Evolutionary conservation across 164 flowering plant genomes (phyloP), one percentile per base, ranked within the genome.

Genomic region (Malania oleifera): DNA sequence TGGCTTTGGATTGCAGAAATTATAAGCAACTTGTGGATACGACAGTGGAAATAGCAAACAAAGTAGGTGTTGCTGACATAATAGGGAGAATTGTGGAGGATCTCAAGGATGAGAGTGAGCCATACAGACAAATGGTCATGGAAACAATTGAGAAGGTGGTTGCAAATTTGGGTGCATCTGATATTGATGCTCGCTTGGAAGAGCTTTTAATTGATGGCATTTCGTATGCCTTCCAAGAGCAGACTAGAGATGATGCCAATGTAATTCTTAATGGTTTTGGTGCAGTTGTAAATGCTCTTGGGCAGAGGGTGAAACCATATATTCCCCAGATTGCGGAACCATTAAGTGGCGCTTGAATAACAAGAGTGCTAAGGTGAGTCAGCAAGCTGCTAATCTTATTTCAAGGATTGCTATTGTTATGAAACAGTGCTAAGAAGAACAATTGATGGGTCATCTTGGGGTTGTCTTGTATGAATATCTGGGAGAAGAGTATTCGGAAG

Each of bases 41-140:
- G 11, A 39, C 43, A 9, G 43, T 39, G 11, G 43, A 39, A 15
- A 39, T 39, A 9, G 43, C 43, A 9, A 39, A 39, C 43, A 39
- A 39, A 15, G 43, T 39, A 9, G 43, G 43, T 15, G 43, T 39
- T 15, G 43, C 43, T 15, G 43, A 39, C 15, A 39, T 39, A 39
- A 39, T 15, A 15, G 43, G 43, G 11, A 39, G 43, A 39, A 15
- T 39, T 15, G 43, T 39, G 11, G 43, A 39, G 43, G 43, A 39
- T 39, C 43, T 39, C 43, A 39, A 39, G 43, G 43, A 39, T 15
- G 43, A 39, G 43, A 39, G 43, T 15, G 43, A 39, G 43, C 43
- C 43, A 15, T 39, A 39, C 43, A 39, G 43, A 15, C 43, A 15
- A 15, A 39, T 39, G 43, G 43, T 39, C 11, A 39, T 39, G 43